Conservation (phyloP, 352 stramenopile species). For the Phytophthora pisi region DNA sequence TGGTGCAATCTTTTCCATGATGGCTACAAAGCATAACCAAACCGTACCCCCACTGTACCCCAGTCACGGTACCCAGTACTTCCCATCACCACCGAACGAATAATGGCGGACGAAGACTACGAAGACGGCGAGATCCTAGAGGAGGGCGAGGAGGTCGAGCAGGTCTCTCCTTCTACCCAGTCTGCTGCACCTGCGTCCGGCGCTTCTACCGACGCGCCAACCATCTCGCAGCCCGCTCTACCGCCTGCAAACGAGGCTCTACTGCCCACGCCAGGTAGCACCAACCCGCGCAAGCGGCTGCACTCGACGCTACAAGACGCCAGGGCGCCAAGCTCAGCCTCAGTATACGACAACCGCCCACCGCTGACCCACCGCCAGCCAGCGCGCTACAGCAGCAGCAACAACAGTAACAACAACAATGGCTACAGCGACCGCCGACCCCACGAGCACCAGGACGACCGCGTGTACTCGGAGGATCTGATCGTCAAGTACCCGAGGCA, state of each 20-base stretch:
- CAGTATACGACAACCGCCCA: slow-evolving; percentile 23
- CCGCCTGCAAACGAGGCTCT: slow-evolving; percentile 14
- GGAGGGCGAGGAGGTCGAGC: slow-evolving; percentile 56
- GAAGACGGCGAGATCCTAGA: slow-evolving; percentile 82
- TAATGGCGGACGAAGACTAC: slow-evolving; percentile 42
- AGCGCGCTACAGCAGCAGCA: slow-evolving; percentile 13
- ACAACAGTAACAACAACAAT: neutral
- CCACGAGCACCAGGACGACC: slow-evolving; percentile 42
- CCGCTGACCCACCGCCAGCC: slow-evolving; percentile 28
- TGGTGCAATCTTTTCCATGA: neutral
- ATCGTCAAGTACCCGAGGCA: slow-evolving; percentile 76
- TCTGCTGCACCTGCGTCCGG: neutral
- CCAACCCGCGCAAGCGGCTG: slow-evolving; percentile 27
- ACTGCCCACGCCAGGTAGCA: slow-evolving; percentile 7
- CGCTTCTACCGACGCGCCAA: neutral
- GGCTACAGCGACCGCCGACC: slow-evolving; percentile 19
- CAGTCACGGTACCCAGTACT: neutral
- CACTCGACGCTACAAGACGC: slow-evolving; percentile 15
- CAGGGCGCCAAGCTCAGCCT: neutral
- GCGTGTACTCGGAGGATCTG: slow-evolving; percentile 60
- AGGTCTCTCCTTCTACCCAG: neutral
- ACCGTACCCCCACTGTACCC: neutral
- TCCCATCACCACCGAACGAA: too few relatives aligned
- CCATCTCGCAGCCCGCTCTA: neutral
- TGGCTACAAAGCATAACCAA: neutral